Conservation (phyloP, 148 eudicot species). For the Nepenthes gracilis region DNA sequence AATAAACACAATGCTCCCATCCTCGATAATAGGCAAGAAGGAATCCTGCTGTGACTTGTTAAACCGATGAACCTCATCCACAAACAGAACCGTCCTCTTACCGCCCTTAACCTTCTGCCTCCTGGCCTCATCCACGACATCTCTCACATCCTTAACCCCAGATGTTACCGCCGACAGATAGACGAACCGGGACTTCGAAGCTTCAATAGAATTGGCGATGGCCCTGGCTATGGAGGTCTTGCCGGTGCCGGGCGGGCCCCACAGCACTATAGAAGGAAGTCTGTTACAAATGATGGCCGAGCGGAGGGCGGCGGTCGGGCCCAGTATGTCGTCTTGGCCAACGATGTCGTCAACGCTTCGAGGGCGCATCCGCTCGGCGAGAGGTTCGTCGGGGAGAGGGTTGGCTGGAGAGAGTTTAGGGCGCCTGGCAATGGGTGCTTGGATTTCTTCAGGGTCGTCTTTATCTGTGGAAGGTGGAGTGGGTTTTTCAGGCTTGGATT, state of each 20-base stretch:
- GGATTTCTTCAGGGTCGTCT: too few relatives aligned
- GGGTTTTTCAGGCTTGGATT: too few relatives aligned
- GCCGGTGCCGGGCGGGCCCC: conserved; percentile 99
- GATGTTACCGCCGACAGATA: conserved; percentile 55
- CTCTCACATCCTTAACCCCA: conserved; percentile 87
- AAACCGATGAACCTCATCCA: conserved; percentile 90
- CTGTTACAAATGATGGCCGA: conserved; percentile 42
- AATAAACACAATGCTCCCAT: conserved; percentile 73
- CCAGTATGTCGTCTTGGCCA: conserved; percentile 72
- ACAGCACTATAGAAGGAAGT: conserved; percentile 60
- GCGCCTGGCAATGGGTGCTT: too few relatives aligned
- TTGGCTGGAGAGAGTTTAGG: too few relatives aligned
- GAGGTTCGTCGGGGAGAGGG: conserved; percentile 22
- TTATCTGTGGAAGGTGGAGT: too few relatives aligned
- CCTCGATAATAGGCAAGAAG: conserved; percentile 85
- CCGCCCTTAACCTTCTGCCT: conserved; percentile 18
- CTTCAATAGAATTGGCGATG: conserved; percentile 15
- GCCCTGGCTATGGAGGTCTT: conserved; percentile 85
- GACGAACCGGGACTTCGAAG: conserved; percentile 36
- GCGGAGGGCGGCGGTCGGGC: conserved; percentile 29
- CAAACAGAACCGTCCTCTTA: conserved; percentile 62
- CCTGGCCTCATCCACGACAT: conserved; percentile 55
- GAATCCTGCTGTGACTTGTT: conserved; percentile 85
- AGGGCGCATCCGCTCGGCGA: conserved; percentile 80
- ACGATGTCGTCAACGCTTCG: conserved; percentile 38